phyloP scores from a whole-genome alignment of 1,284 basidiomycete species.

The Moesziomyces sp. region DNA sequence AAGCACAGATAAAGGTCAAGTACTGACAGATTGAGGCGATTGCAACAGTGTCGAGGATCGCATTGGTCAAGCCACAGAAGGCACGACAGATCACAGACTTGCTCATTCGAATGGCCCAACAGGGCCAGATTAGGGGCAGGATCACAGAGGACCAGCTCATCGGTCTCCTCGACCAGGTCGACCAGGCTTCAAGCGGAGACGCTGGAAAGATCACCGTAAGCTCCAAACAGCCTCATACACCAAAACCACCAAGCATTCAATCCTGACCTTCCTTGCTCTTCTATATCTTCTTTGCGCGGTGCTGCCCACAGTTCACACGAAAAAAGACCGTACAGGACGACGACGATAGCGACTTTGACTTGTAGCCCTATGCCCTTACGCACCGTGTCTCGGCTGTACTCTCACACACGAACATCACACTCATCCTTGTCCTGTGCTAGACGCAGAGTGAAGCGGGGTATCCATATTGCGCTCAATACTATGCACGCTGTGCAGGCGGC shows the following conservation, averaged over 20 bases:
- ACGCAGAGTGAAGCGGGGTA: neutral
- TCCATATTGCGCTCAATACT: neutral
- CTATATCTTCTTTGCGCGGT: neutral
- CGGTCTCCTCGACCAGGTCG: constrained; percentile 88
- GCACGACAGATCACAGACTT: constrained; percentile 87
- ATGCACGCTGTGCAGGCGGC: neutral
- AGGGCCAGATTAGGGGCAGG: constrained; percentile 85
- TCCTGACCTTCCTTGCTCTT: no score
- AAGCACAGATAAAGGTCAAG: no score
- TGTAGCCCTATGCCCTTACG: constrained; percentile 11
- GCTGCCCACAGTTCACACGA: constrained; percentile 33
- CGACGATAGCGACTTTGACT: constrained; percentile 57
- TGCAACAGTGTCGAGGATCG: constrained; percentile 93
- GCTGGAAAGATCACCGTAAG: constrained; percentile 64
- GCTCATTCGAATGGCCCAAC: constrained; percentile 88
- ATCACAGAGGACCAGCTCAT: constrained; percentile 91
- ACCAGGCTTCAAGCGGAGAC: constrained; percentile 51
- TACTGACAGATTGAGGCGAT: no score
- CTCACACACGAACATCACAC: no score
- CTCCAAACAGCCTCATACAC: neutral
- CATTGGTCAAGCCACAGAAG: constrained; percentile 88
- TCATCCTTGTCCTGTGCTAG: no score
- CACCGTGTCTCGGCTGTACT: neutral
- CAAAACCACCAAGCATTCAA: no score
- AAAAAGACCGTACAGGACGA: constrained; percentile 52